These are phyloP conservation scores for Irpex lacteus DNA, from an alignment of 1,284 basidiomycete genomes.

Conservation along the genomic window DNA sequence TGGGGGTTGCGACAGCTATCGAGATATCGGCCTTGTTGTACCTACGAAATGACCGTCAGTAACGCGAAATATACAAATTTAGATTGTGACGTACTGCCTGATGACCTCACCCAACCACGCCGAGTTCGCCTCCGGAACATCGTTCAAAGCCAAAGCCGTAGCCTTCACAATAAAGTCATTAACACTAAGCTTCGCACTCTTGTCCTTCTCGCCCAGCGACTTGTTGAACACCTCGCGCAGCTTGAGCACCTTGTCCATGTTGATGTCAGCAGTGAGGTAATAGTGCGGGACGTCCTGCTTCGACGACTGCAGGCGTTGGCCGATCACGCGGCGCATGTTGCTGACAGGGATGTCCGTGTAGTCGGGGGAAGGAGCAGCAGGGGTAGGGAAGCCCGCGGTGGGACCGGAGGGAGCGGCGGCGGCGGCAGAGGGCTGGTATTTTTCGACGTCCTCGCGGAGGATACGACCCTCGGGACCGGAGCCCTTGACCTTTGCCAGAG, in stretches of 20 bases:
- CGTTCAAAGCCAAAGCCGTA: slow-evolving; percentile 83
- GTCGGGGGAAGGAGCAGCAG: slow-evolving; percentile 52
- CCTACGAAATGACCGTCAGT: slow-evolving; percentile 37
- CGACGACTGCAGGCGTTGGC: slow-evolving; percentile 85
- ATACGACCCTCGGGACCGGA: slow-evolving; percentile 94
- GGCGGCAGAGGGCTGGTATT: slow-evolving; percentile 64
- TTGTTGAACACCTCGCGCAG: slow-evolving; percentile 97
- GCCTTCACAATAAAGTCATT: slow-evolving; percentile 99
- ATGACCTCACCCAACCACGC: slow-evolving; percentile 97
- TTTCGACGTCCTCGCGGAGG: slow-evolving; percentile 91
- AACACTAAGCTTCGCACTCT: slow-evolving; percentile 88
- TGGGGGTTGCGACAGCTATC: slow-evolving; percentile 95
- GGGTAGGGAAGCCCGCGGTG: slow-evolving; percentile 37
- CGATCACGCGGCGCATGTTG: slow-evolving; percentile 96
- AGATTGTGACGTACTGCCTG: slow-evolving; percentile 67
- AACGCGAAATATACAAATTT: slow-evolving; percentile 5
- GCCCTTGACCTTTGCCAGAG: slow-evolving; percentile 89
- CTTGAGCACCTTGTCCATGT: slow-evolving; percentile 97
- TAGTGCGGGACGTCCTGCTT: slow-evolving; percentile 97
- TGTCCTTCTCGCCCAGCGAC: slow-evolving; percentile 79
- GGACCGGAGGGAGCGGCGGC: slow-evolving; percentile 40
- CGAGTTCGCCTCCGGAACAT: slow-evolving; percentile 98
- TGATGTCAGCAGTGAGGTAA: slow-evolving; percentile 93
- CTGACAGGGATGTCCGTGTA: slow-evolving; percentile 92
- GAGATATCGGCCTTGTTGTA: slow-evolving; percentile 98